Evolutionary conservation across 192 early-diverging fungal species (phyloP).

Genomic region (Diversispora eburnea): DNA sequence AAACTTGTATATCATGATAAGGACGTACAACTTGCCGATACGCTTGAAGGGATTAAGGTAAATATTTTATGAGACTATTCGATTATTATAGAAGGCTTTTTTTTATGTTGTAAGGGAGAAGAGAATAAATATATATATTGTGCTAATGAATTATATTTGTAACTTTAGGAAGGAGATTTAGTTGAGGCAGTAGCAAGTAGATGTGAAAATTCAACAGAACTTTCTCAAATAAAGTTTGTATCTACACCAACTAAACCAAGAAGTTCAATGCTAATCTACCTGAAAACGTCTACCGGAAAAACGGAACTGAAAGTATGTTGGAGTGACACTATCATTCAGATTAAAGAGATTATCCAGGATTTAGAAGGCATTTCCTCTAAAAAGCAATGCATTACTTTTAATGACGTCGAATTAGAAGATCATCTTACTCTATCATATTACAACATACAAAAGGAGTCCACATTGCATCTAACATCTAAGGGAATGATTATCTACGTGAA

Average conservation of each 20-base stretch:
- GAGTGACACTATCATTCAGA: background rate
- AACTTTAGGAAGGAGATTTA: constrained; percentile 18
- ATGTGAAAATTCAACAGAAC: background rate
- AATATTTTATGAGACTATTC: background rate
- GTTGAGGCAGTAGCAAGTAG: background rate
- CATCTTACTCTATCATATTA: background rate
- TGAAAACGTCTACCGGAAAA: background rate
- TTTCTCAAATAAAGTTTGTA: background rate
- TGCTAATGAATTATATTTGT: background rate
- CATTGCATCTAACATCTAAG: background rate
- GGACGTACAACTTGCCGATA: background rate
- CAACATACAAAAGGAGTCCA: constrained; percentile 14
- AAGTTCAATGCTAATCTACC: background rate
- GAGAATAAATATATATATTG: background rate
- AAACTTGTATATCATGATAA: background rate
- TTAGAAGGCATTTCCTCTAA: constrained; percentile 1
- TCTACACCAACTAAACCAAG: background rate
- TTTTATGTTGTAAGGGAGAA: background rate
- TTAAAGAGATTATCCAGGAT: constrained; percentile 21
- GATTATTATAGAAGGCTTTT: background rate
- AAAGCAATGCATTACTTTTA: background rate
- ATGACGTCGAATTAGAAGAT: background rate
- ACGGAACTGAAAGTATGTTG: background rate
- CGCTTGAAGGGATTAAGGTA: constrained; percentile 7
- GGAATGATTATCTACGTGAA: background rate